Conservation (phyloP, 805 yeast genomes). For the Yamadazyma insecticola region DNA sequence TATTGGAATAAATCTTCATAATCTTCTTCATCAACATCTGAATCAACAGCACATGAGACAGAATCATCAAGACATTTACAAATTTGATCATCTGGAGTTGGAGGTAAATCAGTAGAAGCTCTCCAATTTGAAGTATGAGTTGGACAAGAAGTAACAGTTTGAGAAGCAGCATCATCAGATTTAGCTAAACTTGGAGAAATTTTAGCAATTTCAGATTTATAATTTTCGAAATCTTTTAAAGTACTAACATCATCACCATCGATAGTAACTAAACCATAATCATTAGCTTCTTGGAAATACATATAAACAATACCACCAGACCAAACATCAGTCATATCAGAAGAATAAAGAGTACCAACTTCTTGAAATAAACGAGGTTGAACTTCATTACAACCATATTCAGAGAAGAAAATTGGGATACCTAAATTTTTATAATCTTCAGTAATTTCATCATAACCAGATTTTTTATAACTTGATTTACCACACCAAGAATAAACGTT, state of each 20-base stretch:
- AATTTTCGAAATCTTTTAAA: constrained; percentile 58
- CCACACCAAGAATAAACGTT: constrained; percentile 94
- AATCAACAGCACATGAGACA: constrained; percentile 31
- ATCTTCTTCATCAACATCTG: constrained; percentile 23
- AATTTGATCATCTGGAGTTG: constrained; percentile 35
- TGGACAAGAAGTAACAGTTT: constrained; percentile 34
- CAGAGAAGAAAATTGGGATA: constrained; percentile 74
- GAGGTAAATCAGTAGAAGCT: constrained; percentile 38
- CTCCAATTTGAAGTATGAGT: constrained; percentile 27
- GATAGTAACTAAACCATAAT: constrained; percentile 68
- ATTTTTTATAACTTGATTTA: constrained; percentile 45
- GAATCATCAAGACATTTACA: constrained; percentile 35
- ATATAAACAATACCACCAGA: constrained; percentile 87
- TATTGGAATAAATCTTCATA: constrained; percentile 30
- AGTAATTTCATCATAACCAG: constrained; percentile 68
- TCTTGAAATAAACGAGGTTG: constrained; percentile 70
- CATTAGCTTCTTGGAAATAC: constrained; percentile 74
- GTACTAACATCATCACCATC: constrained; percentile 49
- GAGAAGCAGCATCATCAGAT: constrained; percentile 17
- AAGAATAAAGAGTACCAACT: constrained; percentile 59
- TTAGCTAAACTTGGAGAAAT: constrained; percentile 32
- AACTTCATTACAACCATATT: constrained; percentile 74
- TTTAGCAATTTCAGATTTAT: constrained; percentile 51
- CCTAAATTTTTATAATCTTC: constrained; percentile 59
- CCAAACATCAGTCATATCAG: constrained; percentile 78